A percentile compares a stretch with the other conserved stretches of the same genome.
Conservation (phyloP, 1,139 yeast species). For the Pichiaceae sp. region DNA sequence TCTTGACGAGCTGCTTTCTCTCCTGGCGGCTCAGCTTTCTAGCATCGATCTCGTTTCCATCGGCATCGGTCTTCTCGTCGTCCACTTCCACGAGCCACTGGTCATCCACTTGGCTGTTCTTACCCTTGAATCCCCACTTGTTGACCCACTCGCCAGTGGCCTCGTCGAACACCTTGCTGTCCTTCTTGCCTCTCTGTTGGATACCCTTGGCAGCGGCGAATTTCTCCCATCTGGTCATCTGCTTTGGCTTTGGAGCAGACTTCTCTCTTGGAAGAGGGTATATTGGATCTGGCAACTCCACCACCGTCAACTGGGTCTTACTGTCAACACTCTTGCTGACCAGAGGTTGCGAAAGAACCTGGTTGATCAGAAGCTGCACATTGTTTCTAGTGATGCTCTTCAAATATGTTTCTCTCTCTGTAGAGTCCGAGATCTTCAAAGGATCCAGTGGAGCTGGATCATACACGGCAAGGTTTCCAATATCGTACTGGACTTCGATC, state of each 20-base stretch:
- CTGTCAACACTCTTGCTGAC: slow-evolving; percentile 70
- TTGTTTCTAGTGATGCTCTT: slow-evolving; percentile 79
- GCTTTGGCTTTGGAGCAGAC: slow-evolving; percentile 85
- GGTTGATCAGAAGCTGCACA: slow-evolving; percentile 84
- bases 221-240: slow-evolving; percentile 92
- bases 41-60: slow-evolving; percentile 77
- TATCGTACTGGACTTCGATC: slow-evolving; percentile 76
- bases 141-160: slow-evolving; percentile 92
- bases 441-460: slow-evolving; percentile 78
- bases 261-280: slow-evolving; percentile 90
- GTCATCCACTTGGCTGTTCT: slow-evolving; percentile 74
- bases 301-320: slow-evolving; percentile 62
- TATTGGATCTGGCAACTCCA: slow-evolving; percentile 77
- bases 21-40: slow-evolving; percentile 72
- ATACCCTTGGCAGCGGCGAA: slow-evolving; percentile 96
- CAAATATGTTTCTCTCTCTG: slow-evolving; percentile 57
- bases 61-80: slow-evolving; percentile 62
- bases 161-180: slow-evolving; percentile 87
- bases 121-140: slow-evolving; percentile 97
- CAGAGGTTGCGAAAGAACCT: slow-evolving; percentile 80
- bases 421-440: slow-evolving; percentile 39
- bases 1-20: slow-evolving; percentile 78
- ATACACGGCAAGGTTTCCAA: slow-evolving; percentile 82
- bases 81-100: slow-evolving; percentile 97
- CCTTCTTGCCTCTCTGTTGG: slow-evolving; percentile 80